Conservation (phyloP, 2,329 filamentous ascomycete genomes). For the Talaromyces islandicus region DNA sequence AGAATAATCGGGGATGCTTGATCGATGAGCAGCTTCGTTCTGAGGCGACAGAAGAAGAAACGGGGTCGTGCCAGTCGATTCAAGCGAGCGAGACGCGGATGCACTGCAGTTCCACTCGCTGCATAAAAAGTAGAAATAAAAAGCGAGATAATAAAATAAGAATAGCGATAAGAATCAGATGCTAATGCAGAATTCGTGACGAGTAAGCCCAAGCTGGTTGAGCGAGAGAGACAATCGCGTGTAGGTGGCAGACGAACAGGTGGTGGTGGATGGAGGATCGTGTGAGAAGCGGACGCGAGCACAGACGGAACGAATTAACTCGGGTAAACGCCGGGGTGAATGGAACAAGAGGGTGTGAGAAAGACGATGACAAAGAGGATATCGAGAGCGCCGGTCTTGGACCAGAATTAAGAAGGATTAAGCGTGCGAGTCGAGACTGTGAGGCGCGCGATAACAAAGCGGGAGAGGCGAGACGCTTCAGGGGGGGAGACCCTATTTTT, state of each 20-base stretch:
- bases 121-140: constrained; percentile 15
- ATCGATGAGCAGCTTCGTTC: constrained; percentile 10
- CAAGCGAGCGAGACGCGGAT: constrained; percentile 14
- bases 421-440: not conserved
- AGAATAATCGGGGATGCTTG: constrained; percentile 4
- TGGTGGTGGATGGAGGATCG: not conserved
- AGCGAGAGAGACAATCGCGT: not conserved
- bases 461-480: constrained; percentile 4
- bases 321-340: not conserved
- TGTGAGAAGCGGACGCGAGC: constrained; percentile 2
- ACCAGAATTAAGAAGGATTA: constrained; percentile 7
- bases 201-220: not conserved
- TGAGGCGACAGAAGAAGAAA: not conserved
- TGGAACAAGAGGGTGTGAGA: not conserved
- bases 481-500: constrained; percentile 8
- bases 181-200: not conserved
- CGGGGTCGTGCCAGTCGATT: not conserved
- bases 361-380: not conserved
- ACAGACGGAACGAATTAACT: not conserved
- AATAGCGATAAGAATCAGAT: constrained; percentile 4
- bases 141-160: constrained; percentile 15
- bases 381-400: not conserved
- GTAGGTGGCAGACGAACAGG: not conserved
- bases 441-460: constrained; percentile 7
- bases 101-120: constrained; percentile 31